Conservation (phyloP, 495 filamentous ascomycete genomes). For the Recurvomyces mirabilis region DNA sequence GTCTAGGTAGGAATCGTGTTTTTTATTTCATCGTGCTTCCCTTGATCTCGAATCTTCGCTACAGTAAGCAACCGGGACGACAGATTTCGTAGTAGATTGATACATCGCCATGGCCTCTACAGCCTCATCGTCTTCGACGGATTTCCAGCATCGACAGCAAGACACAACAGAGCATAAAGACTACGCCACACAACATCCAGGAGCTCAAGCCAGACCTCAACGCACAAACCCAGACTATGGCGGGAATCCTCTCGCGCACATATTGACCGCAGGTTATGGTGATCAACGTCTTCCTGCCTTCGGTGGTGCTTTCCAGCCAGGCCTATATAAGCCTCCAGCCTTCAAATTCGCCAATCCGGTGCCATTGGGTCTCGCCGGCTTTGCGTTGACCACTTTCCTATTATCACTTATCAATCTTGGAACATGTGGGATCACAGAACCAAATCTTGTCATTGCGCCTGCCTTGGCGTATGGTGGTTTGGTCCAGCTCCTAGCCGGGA, state of each 20-base stretch:
- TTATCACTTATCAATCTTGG: conserved; percentile 72
- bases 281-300: conserved; percentile 60
- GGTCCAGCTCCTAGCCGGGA: conserved; percentile 83
- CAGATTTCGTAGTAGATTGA: too few relatives aligned
- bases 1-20: too few relatives aligned
- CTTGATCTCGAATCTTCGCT: too few relatives aligned
- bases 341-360: conserved; percentile 49
- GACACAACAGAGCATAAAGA: too few relatives aligned
- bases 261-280: conserved; percentile 38
- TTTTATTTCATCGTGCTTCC: too few relatives aligned
- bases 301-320: conserved; percentile 90
- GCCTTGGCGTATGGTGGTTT: conserved; percentile 49
- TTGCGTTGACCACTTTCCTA: conserved; percentile 90
- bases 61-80: too few relatives aligned
- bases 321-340: conserved; percentile 66
- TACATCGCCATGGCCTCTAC: too few relatives aligned
- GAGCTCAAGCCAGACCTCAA: too few relatives aligned
- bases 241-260: conserved; percentile 56
- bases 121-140: too few relatives aligned
- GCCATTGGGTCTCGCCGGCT: conserved; percentile 60
- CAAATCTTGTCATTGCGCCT: conserved; percentile 30
- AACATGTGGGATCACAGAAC: conserved; percentile 40
- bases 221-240: conserved; percentile 36
- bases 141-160: too few relatives aligned
- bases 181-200: too few relatives aligned